phyloP scores from a whole-genome alignment of 345 rosid genomes.

The Nasturtium officinale region DNA sequence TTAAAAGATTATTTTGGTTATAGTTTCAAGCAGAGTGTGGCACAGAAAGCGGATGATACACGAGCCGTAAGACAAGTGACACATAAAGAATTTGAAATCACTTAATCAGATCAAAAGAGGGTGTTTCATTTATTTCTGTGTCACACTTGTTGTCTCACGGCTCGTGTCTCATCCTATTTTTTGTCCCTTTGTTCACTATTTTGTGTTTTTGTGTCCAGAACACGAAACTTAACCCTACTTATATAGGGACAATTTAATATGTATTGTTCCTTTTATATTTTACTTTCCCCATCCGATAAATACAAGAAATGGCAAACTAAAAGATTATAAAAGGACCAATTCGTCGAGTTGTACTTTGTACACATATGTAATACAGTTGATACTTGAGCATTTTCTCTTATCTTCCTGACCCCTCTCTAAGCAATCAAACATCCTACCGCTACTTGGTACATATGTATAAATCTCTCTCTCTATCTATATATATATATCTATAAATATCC shows the following conservation, averaged over 20 bases:
- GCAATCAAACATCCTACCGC: background rate
- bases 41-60: constrained; percentile 16
- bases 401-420: background rate
- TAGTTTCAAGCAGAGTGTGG: background rate
- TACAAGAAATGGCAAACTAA: background rate
- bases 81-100: background rate
- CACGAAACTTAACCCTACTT: constrained; percentile 15
- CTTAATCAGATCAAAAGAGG: constrained; percentile 9
- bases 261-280: background rate
- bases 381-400: background rate
- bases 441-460: background rate
- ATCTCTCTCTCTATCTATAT: background rate
- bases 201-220: constrained; percentile 20
- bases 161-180: constrained; percentile 7
- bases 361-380: background rate
- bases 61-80: background rate
- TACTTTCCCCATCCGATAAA: background rate
- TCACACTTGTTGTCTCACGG: background rate
- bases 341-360: constrained; percentile 26
- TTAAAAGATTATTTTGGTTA: background rate
- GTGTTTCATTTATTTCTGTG: constrained; percentile 19
- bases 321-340: constrained; percentile 23
- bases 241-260: constrained; percentile 5
- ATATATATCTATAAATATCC: background rate
- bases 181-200: constrained; percentile 19